A percentile compares a stretch with the other conserved stretches of the same genome.
These are phyloP conservation scores for Colletotrichum gloeosporioides DNA, from an alignment of 2,329 filamentous ascomycete genomes.

Conservation along the genomic window DNA sequence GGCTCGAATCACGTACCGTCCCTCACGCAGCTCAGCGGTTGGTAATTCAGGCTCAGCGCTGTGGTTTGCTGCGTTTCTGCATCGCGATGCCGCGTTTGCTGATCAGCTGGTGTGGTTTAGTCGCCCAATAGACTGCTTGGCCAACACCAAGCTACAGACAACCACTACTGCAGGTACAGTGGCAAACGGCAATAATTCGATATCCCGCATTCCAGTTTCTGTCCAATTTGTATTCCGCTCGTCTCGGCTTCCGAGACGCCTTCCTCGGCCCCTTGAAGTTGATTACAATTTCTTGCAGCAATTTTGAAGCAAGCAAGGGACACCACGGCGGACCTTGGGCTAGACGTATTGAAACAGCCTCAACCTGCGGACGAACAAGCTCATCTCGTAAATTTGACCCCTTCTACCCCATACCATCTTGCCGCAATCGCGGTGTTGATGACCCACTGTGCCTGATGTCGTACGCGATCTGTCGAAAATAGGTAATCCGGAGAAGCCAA, in stretches of 20 bases:
- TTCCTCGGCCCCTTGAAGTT: slow-evolving; percentile 6
- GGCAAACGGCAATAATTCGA: not conserved
- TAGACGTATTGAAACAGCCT: not conserved
- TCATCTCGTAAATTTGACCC: not conserved
- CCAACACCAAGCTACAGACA: not conserved
- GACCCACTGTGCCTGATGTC: not conserved
- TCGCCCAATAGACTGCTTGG: not conserved
- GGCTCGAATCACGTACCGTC: not conserved
- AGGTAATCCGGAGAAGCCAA: not conserved
- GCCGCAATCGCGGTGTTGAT: not conserved
- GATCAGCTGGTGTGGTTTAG: not conserved
- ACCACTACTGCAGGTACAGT: slow-evolving; percentile 15
- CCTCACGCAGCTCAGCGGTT: not conserved
- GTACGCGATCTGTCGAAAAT: not conserved
- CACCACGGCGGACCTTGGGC: not conserved
- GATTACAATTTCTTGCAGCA: slow-evolving; percentile 8
- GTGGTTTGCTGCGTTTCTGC: not conserved
- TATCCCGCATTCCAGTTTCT: not conserved
- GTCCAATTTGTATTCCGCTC: not conserved
- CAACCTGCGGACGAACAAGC: not conserved
- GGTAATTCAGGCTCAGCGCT: not conserved
- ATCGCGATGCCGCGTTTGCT: not conserved
- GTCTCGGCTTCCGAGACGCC: slow-evolving; percentile 8
- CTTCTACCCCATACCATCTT: not conserved
- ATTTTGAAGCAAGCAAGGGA: not conserved